Conservation (phyloP, 345 rosid species). For the Gossypioides kirkii region DNA sequence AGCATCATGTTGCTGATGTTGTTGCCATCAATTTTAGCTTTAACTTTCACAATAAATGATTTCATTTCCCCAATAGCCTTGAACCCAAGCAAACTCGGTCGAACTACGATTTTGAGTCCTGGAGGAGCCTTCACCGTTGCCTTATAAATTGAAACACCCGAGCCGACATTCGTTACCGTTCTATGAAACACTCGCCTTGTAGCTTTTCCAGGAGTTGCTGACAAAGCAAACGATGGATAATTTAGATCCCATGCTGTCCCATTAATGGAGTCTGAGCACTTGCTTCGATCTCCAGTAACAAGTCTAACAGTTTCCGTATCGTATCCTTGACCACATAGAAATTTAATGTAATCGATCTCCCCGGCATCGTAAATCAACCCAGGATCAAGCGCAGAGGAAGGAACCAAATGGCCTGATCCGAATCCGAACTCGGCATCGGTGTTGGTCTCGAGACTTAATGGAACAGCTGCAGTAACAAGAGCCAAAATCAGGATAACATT, state of each 20-base stretch:
- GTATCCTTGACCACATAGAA: conserved; percentile 42
- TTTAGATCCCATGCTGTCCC: conserved; percentile 34
- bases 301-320: conserved; percentile 7
- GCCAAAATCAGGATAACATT: neutral
- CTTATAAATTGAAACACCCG: conserved; percentile 21
- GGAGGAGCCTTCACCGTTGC: conserved; percentile 15
- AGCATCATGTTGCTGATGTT: neutral
- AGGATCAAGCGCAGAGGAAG: conserved; percentile 21
- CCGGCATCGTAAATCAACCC: conserved; percentile 40
- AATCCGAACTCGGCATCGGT: conserved; percentile 32
- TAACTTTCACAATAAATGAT: neutral
- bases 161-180: conserved; percentile 39
- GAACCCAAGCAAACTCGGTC: conserved; percentile 14
- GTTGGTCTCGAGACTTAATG: neutral
- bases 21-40: neutral
- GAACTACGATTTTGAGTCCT: conserved; percentile 24
- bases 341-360: conserved; percentile 31
- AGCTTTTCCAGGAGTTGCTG: neutral
- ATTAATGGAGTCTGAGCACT: conserved; percentile 23
- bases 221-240: conserved; percentile 36
- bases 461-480: conserved; percentile 1
- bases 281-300: conserved; percentile 22
- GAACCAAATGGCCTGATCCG: conserved; percentile 42
- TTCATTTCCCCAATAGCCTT: neutral
- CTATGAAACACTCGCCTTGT: conserved; percentile 23